phyloP scores from a whole-genome alignment of 2,329 filamentous ascomycete genomes.

The Diaporthe sp. region DNA sequence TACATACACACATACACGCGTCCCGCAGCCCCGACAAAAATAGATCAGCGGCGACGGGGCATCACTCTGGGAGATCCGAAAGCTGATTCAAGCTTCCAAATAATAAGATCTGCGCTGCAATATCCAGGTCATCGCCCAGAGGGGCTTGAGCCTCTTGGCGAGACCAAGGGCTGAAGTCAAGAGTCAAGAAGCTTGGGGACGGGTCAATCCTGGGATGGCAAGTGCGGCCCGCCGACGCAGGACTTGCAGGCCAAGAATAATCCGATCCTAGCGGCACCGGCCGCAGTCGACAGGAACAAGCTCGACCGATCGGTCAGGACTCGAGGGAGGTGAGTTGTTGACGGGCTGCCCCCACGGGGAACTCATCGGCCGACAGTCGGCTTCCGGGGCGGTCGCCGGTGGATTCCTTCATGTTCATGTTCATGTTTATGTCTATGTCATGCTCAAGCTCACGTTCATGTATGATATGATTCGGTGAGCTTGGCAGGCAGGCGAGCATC shows the following conservation, averaged over 20 bases:
- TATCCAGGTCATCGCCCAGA: conserved; percentile 21
- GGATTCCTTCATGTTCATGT: too few species aligned
- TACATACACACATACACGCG: conserved; percentile 9
- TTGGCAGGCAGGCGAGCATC: background rate
- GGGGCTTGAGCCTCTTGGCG: background rate
- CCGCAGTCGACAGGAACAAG: conserved; percentile 11
- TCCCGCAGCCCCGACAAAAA: conserved; percentile 10
- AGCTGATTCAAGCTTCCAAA: conserved; percentile 24
- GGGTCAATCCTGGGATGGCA: conserved; percentile 17
- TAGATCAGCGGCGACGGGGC: conserved; percentile 26
- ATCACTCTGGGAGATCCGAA: background rate
- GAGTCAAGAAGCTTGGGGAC: conserved; percentile 9
- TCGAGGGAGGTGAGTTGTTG: too few species aligned
- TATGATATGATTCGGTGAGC: background rate
- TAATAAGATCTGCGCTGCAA: conserved; percentile 32
- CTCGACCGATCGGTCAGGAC: conserved; percentile 16
- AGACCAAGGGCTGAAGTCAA: conserved; percentile 19
- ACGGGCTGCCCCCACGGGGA: conserved; percentile 2
- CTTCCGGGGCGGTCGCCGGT: background rate
- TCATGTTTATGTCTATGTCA: background rate
- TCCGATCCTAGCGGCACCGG: conserved; percentile 22
- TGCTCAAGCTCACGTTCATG: background rate
- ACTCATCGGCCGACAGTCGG: background rate
- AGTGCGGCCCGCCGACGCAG: conserved; percentile 24
- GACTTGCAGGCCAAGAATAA: conserved; percentile 16